Evolutionary conservation across 257 asterid genomes (phyloP).

Genomic region (Henckelia pumila): DNA sequence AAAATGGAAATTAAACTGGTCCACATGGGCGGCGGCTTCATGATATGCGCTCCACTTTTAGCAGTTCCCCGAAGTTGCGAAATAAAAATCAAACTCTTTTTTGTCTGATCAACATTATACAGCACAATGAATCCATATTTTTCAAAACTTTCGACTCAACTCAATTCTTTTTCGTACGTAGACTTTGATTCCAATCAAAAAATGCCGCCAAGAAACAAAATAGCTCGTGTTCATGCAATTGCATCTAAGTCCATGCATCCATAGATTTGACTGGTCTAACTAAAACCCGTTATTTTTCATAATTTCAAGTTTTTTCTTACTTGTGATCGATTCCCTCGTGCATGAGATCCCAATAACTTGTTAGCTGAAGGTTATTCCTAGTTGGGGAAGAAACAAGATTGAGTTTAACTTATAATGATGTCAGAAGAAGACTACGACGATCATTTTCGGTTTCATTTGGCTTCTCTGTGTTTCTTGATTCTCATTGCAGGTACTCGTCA

Average conservation of each 20-base stretch:
- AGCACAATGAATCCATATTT: neutral
- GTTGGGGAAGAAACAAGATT: too few relatives aligned
- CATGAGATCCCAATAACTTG: neutral
- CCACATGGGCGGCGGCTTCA: neutral
- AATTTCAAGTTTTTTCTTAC: too few relatives aligned
- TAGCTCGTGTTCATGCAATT: neutral
- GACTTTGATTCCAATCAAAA: neutral
- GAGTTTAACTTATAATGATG: neutral
- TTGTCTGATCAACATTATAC: neutral
- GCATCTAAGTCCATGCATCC: neutral
- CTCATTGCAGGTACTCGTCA: neutral
- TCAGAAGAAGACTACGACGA: neutral
- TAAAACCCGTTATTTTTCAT: neutral
- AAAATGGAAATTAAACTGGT: neutral
- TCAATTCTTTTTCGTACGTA: neutral
- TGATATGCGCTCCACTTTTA: neutral
- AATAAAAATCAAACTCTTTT: neutral
- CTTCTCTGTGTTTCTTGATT: neutral
- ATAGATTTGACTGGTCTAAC: neutral
- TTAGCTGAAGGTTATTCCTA: neutral
- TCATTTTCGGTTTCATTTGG: neutral
- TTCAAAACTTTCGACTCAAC: neutral
- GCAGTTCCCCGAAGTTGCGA: neutral
- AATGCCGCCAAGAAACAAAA: neutral
- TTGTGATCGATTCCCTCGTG: neutral